These are phyloP conservation scores for Neonectria faginata DNA, from an alignment of 2,329 filamentous ascomycete genomes.

Conservation along the genomic window DNA sequence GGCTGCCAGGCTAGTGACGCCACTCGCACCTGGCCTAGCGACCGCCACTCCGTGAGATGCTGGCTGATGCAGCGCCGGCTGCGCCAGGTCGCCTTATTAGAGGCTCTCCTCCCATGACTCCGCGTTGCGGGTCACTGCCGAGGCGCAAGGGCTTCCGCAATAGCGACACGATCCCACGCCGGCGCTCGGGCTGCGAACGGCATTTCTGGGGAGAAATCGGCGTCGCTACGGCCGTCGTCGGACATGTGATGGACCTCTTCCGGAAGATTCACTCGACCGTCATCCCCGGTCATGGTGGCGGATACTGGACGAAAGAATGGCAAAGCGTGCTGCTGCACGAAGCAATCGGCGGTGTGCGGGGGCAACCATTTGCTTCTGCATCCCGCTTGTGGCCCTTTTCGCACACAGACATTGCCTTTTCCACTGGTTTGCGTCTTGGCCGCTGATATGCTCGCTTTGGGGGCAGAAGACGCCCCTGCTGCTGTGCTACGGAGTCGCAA, in stretches of 20 bases:
- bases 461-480: constrained; percentile 18
- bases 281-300: constrained; percentile 21
- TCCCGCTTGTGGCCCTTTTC: constrained; percentile 22
- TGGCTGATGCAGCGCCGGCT: constrained; percentile 34
- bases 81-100: constrained; percentile 19
- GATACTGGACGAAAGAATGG: constrained; percentile 26
- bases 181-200: constrained; percentile 29
- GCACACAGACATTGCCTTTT: constrained; percentile 31
- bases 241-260: constrained; percentile 19
- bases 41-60: constrained; percentile 32
- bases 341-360: constrained; percentile 37
- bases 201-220: constrained; percentile 25
- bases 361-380: constrained; percentile 22
- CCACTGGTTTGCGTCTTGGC: constrained; percentile 31
- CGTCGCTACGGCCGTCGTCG: constrained; percentile 23
- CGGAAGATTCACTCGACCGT: constrained; percentile 21
- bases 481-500: constrained; percentile 25
- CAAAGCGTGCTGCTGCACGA: constrained; percentile 17
- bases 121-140: constrained; percentile 31
- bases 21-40: constrained; percentile 29
- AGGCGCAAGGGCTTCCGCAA: constrained; percentile 29
- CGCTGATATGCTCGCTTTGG: constrained; percentile 24
- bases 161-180: constrained; percentile 26
- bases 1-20: constrained; percentile 26
- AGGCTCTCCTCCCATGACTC: constrained; percentile 26